Base-by-base conservation (phyloP, 2,329 filamentous ascomycete genomes). In the Cladosporium sp. region DNA sequence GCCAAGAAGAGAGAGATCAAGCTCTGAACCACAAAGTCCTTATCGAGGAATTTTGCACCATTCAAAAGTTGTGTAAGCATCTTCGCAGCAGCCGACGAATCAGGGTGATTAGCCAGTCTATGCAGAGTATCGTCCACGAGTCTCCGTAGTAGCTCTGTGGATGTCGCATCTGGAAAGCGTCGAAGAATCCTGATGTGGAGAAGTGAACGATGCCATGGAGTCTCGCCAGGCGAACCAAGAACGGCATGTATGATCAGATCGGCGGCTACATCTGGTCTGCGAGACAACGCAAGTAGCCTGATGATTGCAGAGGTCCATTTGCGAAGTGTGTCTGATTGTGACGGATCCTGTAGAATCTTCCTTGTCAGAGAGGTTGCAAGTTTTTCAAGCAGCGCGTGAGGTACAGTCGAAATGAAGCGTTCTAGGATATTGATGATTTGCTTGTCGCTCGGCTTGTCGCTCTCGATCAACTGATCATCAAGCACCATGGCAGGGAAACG, bases 171-270 rank as follows among this genome's bases (percentile, higher is more conserved):
- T 0, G 73, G 60, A 1, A 77, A 62, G 4, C 67, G 59, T 1
- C 65, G 64, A 13, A 77, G 59, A 17, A 74, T 69, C 1, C 61
- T 60, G 7, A 47, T 25, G 4, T 66, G 67, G 1, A 77, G 60
- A 1, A 77, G 54, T 24, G 62, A 55, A 3, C 75, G 68, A 63
- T 77, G 74, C 75, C 75, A 77, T 0, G 75, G 74, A 61, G 73
- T 76, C 32, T 74, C 66, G n/a, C 71, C 65, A 5, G 65, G 65
- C 6, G 57, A 1, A 39, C 60, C 25, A 25, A 64, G 4, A 10
- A 64, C 24, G 32, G 58, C 24, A 50, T 34, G 2, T 57, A 52
- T 0, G 35, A 17, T 24, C 58, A 44, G 48, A 42, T 37, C 15
- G 25, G 48, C 24, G 3, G 54, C 54, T 24, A 50, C 17, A 13